Evolutionary conservation across 2,329 filamentous ascomycete species (phyloP).

Genomic region (Fusarium tuaranense): DNA sequence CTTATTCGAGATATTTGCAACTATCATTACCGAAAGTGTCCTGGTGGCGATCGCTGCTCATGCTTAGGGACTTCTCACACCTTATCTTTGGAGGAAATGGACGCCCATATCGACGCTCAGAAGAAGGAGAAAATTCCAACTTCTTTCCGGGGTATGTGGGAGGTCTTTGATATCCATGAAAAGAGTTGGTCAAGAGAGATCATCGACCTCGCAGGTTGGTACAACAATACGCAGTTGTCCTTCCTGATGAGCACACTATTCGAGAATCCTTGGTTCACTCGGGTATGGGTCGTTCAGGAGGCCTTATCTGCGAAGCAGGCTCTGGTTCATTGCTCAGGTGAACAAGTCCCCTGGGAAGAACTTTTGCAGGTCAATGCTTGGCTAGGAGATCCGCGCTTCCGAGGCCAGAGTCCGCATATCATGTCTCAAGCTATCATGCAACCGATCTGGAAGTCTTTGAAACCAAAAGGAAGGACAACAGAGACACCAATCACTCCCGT

Average conservation of each 20-base stretch:
- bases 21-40: conserved; percentile 7
- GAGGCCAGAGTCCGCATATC: conserved; percentile 19
- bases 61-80: conserved; percentile 19
- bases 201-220: conserved; percentile 32
- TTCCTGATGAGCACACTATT: conserved; percentile 29
- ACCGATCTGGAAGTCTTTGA: conserved; percentile 26
- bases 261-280: conserved; percentile 29
- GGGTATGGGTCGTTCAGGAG: conserved; percentile 35
- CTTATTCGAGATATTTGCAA: conserved; percentile 32
- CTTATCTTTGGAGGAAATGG: neutral
- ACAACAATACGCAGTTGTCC: conserved; percentile 15
- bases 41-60: neutral
- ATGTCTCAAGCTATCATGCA: conserved; percentile 22
- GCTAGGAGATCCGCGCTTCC: conserved; percentile 9
- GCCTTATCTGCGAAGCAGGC: conserved; percentile 14
- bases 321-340: conserved; percentile 1
- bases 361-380: conserved; percentile 17
- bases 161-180: conserved; percentile 19
- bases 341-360: conserved; percentile 23
- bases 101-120: neutral
- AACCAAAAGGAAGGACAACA: conserved; percentile 1
- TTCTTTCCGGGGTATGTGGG: conserved; percentile 25
- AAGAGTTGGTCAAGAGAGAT: conserved; percentile 17
- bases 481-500: neutral
- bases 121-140: neutral